These are phyloP conservation scores for Albugo candida DNA, from an alignment of 352 stramenopile species.

Conservation along the genomic window DNA sequence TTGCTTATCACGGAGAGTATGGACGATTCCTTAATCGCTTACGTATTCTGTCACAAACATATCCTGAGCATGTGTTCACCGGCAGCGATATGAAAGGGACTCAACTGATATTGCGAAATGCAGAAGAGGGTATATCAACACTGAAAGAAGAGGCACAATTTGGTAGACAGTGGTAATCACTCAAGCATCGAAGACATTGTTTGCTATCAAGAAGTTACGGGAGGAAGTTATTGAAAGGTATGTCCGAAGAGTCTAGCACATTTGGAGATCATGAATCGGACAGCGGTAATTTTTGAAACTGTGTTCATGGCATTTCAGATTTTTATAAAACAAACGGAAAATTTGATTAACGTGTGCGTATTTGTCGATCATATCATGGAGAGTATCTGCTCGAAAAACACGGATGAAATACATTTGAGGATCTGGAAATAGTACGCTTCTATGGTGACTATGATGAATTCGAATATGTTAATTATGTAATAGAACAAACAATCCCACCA, in stretches of 20 bases:
- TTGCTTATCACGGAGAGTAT: slow-evolving; percentile 74
- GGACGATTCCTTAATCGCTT: slow-evolving; percentile 74
- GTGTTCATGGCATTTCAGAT: slow-evolving; percentile 69
- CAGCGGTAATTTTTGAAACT: slow-evolving; percentile 68
- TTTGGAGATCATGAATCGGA: slow-evolving; percentile 63
- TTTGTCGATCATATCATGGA: slow-evolving; percentile 70
- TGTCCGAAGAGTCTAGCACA: slow-evolving; percentile 57
- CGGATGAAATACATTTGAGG: too few species aligned
- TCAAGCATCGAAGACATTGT: slow-evolving; percentile 76
- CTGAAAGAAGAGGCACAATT: slow-evolving; percentile 73
- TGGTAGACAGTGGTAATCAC: slow-evolving; percentile 83
- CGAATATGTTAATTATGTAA: slow-evolving; percentile 66
- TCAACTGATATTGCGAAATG: slow-evolving; percentile 60
- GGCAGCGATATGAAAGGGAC: slow-evolving; percentile 69
- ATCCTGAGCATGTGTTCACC: slow-evolving; percentile 33
- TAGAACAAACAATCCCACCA: slow-evolving; percentile 27
- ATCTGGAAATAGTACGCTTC: slow-evolving; percentile 49
- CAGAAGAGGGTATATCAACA: slow-evolving; percentile 38
- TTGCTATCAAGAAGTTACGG: slow-evolving; percentile 72
- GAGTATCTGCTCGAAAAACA: slow-evolving; percentile 56
- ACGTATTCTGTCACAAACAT: slow-evolving; percentile 62
- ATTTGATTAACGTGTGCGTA: slow-evolving; percentile 63
- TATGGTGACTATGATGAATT: slow-evolving; percentile 64
- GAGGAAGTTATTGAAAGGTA: slow-evolving; percentile 63
- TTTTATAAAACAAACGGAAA: slow-evolving; percentile 65